Conservation (phyloP, 2,329 filamentous ascomycete genomes). For the Beauveria bassiana region DNA sequence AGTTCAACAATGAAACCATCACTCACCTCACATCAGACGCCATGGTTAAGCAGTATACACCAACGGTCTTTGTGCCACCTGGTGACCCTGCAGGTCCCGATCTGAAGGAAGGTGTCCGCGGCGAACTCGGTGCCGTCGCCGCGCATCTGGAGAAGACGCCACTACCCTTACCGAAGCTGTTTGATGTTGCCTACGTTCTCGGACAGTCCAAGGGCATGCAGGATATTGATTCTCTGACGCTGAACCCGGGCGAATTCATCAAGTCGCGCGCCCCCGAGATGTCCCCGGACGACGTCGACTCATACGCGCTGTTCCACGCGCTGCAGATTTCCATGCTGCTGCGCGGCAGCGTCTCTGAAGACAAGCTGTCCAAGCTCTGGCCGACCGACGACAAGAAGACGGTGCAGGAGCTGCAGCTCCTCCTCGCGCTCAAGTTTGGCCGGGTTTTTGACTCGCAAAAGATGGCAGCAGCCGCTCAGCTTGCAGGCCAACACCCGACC, state of each 20-base stretch:
- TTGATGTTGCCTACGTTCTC: background rate
- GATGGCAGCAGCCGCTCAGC: background rate
- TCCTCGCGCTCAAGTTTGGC: constrained; percentile 1
- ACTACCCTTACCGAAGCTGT: background rate
- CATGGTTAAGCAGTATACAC: background rate
- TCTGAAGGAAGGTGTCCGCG: background rate
- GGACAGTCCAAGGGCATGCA: background rate
- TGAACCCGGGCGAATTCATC: background rate
- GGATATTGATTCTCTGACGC: background rate
- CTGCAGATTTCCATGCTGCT: background rate
- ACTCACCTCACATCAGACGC: background rate
- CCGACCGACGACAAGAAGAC: background rate
- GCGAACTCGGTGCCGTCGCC: background rate
- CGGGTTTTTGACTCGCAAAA: background rate
- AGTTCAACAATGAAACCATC: background rate
- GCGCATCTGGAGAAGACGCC: background rate
- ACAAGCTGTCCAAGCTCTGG: background rate
- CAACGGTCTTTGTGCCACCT: background rate
- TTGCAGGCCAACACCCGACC: background rate
- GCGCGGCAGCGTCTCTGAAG: background rate
- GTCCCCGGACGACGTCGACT: background rate
- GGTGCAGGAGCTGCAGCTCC: background rate
- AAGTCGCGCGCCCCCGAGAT: background rate
- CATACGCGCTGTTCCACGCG: background rate
- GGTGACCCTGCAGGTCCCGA: background rate